Percentiles rank a stretch among this genome's conserved stretches.
phyloP scores from a whole-genome alignment of 805 yeast genomes.

The Debaryomyces prosopidis region DNA sequence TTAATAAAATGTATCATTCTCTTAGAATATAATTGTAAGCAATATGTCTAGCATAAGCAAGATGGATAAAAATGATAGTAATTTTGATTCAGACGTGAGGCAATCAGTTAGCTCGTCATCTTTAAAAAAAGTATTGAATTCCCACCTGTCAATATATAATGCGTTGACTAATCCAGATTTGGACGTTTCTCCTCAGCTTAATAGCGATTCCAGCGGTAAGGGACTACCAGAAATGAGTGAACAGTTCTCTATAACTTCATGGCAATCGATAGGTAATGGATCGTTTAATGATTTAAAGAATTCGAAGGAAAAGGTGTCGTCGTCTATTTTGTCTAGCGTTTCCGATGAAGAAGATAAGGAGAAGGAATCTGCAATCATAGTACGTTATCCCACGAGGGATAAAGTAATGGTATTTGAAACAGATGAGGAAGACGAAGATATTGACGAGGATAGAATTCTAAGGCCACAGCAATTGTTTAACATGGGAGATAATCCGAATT shows the following conservation, averaged over 20 bases:
- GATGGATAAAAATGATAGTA: not conserved
- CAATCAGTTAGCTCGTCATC: slow-evolving; percentile 3
- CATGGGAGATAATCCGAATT: slow-evolving; percentile 9
- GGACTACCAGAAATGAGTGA: slow-evolving; percentile 7
- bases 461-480: slow-evolving; percentile 1
- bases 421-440: slow-evolving; percentile 37
- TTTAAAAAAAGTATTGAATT: slow-evolving; percentile 27
- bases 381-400: slow-evolving; percentile 18
- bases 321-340: slow-evolving; percentile 24
- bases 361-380: slow-evolving; percentile 19
- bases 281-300: slow-evolving; percentile 13
- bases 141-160: slow-evolving; percentile 40
- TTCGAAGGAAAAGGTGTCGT: slow-evolving; percentile 7
- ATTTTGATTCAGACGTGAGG: not conserved
- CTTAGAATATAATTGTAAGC: not conserved
- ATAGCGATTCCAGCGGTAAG: slow-evolving; percentile 1
- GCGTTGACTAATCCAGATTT: slow-evolving; percentile 43
- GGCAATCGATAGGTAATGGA: slow-evolving; percentile 32
- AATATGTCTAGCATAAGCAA: not conserved
- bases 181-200: slow-evolving; percentile 19
- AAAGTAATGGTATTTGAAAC: slow-evolving; percentile 43
- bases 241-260: slow-evolving; percentile 21
- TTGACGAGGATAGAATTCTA: slow-evolving; percentile 3
- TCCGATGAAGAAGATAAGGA: slow-evolving; percentile 25
- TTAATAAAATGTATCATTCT: not conserved